A percentile compares a stretch with the other conserved stretches of the same genome.
Conservation (phyloP, 1,284 basidiomycete genomes). For the Thelephora terrestris region DNA sequence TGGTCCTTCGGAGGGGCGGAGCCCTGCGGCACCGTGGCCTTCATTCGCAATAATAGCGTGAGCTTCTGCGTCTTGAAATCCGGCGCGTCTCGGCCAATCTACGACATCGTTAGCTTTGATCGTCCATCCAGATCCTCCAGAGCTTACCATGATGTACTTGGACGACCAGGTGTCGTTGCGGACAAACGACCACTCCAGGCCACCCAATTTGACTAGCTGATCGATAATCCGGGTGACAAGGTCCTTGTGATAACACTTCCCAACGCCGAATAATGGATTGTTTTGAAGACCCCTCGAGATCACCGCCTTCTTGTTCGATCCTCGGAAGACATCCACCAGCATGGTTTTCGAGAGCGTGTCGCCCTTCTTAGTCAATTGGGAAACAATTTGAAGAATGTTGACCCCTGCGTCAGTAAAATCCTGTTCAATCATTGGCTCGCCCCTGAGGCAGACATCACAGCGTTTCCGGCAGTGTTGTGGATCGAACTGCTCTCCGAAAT, state of each 20-base stretch:
- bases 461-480: constrained; percentile 40
- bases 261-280: constrained; percentile 43
- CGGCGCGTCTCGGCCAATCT: too few relatives aligned
- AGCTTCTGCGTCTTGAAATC: too few relatives aligned
- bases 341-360: constrained; percentile 32
- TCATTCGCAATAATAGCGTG: too few relatives aligned
- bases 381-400: constrained; percentile 41
- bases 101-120: too few relatives aligned
- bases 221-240: constrained; percentile 57
- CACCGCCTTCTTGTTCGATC: constrained; percentile 43
- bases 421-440: constrained; percentile 28
- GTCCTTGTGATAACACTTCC: constrained; percentile 35
- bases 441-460: constrained; percentile 69
- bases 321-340: constrained; percentile 52
- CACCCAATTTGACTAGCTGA: constrained; percentile 36
- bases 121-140: too few relatives aligned
- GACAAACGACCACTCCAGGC: constrained; percentile 16
- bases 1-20: too few relatives aligned
- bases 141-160: too few relatives aligned
- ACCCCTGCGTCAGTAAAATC: constrained; percentile 49
- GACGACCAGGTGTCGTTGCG: too few relatives aligned
- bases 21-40: too few relatives aligned
- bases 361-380: constrained; percentile 9
- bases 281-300: constrained; percentile 38
- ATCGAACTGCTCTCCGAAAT: constrained; percentile 44